These are phyloP conservation scores for Orbilia brochopaga DNA, from an alignment of 2,329 filamentous ascomycete genomes.

Conservation along the genomic window DNA sequence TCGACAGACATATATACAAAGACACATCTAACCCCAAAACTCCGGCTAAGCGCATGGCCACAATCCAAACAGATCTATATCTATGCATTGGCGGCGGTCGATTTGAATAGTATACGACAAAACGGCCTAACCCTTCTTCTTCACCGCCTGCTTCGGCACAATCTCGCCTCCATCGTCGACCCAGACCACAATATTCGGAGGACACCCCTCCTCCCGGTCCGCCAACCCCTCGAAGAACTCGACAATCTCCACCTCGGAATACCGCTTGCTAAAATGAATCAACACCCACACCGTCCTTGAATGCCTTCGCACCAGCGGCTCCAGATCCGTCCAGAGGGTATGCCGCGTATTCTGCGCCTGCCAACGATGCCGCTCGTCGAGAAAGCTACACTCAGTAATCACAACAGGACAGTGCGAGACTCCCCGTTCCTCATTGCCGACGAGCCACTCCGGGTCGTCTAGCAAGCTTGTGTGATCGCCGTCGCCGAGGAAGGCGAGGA, in stretches of 20 bases:
- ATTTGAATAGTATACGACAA: no score
- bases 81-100: no score
- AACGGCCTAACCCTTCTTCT: slow-evolving; percentile 7
- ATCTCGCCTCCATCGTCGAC: slow-evolving; percentile 57
- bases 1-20: no score
- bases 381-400: slow-evolving; percentile 63
- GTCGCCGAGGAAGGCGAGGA: slow-evolving; percentile 63
- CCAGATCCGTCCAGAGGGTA: slow-evolving; percentile 61
- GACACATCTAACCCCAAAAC: no score
- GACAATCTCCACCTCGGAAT: slow-evolving; percentile 59
- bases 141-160: slow-evolving; percentile 5
- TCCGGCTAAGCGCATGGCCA: no score
- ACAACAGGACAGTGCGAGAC: slow-evolving; percentile 55
- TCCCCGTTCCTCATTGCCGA: slow-evolving; percentile 52
- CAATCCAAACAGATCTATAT: no score
- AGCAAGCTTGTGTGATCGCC: slow-evolving; percentile 60
- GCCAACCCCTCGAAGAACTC: slow-evolving; percentile 60
- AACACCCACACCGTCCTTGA: slow-evolving; percentile 61
- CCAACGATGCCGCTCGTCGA: slow-evolving; percentile 59
- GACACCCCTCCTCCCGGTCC: slow-evolving; percentile 57
- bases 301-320: slow-evolving; percentile 60
- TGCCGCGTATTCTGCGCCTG: slow-evolving; percentile 62
- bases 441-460: slow-evolving; percentile 59
- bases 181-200: slow-evolving; percentile 62
- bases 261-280: slow-evolving; percentile 62